phyloP scores from a whole-genome alignment of 2,329 filamentous ascomycete genomes.

The Leptosphaerulina australis region DNA sequence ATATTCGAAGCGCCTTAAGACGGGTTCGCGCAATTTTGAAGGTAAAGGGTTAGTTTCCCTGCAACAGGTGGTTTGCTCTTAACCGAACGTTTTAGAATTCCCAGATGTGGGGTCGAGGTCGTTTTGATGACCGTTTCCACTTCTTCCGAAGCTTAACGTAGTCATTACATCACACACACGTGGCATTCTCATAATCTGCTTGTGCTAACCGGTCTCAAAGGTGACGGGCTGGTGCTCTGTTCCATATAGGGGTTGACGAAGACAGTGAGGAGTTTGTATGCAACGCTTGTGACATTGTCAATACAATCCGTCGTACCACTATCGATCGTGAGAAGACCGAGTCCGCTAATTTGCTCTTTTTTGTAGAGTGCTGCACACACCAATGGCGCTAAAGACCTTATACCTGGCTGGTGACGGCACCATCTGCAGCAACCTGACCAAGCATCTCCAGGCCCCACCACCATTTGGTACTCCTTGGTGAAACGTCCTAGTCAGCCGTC shows the following conservation, averaged over 20 bases:
- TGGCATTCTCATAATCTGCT: conserved; percentile 2
- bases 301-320: conserved; percentile 31
- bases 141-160: conserved; percentile 11
- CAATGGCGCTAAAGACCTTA: conserved; percentile 21
- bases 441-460: conserved; percentile 25
- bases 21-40: neutral
- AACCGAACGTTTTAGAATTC: neutral
- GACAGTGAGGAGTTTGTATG: conserved; percentile 4
- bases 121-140: conserved; percentile 9
- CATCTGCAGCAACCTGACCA: conserved; percentile 19
- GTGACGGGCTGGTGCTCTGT: neutral
- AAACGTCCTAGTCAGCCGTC: conserved; percentile 20
- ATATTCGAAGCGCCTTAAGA: neutral
- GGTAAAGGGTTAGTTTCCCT: neutral
- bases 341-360: conserved; percentile 36
- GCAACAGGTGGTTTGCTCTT: neutral
- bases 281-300: conserved; percentile 17
- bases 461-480: conserved; percentile 26
- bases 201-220: conserved; percentile 1
- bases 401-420: conserved; percentile 28
- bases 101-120: conserved; percentile 6
- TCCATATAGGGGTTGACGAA: neutral
- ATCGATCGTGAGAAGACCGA: conserved; percentile 26
- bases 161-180: conserved; percentile 15
- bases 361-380: conserved; percentile 14